A percentile compares a stretch with the other conserved stretches of the same genome.
phyloP scores from a whole-genome alignment of 1,284 basidiomycete species.

The Phellopilus nigrolimitatus region DNA sequence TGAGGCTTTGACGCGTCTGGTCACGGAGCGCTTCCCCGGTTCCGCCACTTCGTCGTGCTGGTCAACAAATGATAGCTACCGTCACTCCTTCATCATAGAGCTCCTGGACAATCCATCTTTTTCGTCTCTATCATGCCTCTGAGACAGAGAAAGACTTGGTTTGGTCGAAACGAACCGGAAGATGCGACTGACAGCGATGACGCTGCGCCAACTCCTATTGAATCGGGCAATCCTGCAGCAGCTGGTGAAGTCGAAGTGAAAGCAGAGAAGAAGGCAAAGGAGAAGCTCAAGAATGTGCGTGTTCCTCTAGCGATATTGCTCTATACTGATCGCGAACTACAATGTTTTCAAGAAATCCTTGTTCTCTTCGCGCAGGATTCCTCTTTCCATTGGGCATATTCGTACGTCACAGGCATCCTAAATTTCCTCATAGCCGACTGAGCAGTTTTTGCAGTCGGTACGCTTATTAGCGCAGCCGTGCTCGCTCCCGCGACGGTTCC shows the following conservation, averaged over 20 bases:
- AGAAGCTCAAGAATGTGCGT: conserved; percentile 10
- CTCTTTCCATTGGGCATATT: conserved; percentile 46
- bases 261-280: neutral
- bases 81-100: no score
- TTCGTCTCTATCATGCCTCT: conserved; percentile 1
- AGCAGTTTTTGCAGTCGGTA: conserved; percentile 47
- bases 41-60: no score
- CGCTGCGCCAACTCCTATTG: neutral
- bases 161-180: neutral
- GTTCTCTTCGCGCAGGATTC: conserved; percentile 34
- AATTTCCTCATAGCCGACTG: neutral
- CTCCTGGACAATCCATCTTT: neutral
- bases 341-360: neutral
- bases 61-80: neutral
- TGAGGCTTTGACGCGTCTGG: no score
- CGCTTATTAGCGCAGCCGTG: conserved; percentile 54
- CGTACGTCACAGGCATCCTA: conserved; percentile 32
- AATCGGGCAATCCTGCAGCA: neutral
- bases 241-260: neutral
- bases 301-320: neutral
- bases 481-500: conserved; percentile 38
- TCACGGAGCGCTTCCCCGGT: no score
- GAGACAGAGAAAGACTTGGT: conserved; percentile 5
- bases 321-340: neutral
- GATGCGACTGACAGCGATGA: conserved; percentile 2